Base-by-base conservation (phyloP, 371 early-diverging fungal species). In the Rhizopus stolonifer region DNA sequence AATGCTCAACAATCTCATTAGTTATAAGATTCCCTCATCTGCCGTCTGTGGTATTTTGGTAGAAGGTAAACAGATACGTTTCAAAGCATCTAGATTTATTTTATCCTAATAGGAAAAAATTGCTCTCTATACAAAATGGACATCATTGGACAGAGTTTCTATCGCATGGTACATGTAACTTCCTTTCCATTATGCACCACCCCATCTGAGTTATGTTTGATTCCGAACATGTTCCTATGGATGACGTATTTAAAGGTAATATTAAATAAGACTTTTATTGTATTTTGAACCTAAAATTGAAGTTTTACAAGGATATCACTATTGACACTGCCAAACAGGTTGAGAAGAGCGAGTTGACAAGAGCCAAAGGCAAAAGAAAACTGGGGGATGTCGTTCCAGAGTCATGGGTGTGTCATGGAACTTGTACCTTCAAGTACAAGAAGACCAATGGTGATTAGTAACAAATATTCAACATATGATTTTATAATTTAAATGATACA, bases 91-190 rank as follows among this genome's bases (percentile, higher is more conserved):
- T 49, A 49, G 31, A 23, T 33, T 22, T 49, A 34, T 49, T 25
- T 45, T 49, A 24, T 49, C 24, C n/a, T 5, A 24, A 36, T 46
- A 53, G 54, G 46, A 33, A 46, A 32, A 43, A 25, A 36, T 34
- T 53, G 46, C 38, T 46, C 46, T 14, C 26, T 52, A 14, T 52
- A 44, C 34, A 52, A 52, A 52, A 44, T 52, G 53, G 25, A 52
- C 31, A 21, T 31, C 2, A 33, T 52, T 15, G 45, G 33, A n/a
- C 31, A 25, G 7, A 17, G 26, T 52, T 52, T 53, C 32, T 45
- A 53, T 22, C 45, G 26, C 31, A 53, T 53, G 54, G 36, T 46
- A 42, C 31, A 22, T 33, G 7, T 49, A 36, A 21, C 38, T 7
- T 49, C 38, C 18, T 49, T 49, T 49, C 14, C 49, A 33, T n/a